These are phyloP conservation scores for Sodiomyces alkalinus DNA, from an alignment of 2,329 filamentous ascomycete genomes.

Conservation along the genomic window DNA sequence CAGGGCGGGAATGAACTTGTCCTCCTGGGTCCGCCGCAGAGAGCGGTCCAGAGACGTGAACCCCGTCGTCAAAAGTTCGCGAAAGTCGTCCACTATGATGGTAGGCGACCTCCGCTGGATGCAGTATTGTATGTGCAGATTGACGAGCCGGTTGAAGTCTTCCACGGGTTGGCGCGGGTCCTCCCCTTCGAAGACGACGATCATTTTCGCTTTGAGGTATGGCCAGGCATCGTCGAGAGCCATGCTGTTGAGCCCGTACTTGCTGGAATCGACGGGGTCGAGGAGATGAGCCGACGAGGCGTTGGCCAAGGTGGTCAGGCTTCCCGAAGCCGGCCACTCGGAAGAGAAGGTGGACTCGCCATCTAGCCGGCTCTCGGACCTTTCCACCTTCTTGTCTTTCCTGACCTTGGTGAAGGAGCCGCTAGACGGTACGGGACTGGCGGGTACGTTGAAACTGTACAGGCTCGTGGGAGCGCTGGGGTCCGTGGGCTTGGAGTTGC, in stretches of 20 bases:
- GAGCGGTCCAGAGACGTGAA: slow-evolving; percentile 79
- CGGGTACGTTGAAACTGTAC: slow-evolving; percentile 64
- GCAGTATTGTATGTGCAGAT: slow-evolving; percentile 63
- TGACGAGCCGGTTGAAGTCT: slow-evolving; percentile 70
- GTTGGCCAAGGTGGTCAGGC: slow-evolving; percentile 27
- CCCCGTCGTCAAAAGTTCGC: slow-evolving; percentile 62
- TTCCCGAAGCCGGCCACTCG: slow-evolving; percentile 36
- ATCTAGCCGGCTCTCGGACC: slow-evolving; percentile 34
- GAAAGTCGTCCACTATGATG: slow-evolving; percentile 59
- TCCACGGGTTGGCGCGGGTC: slow-evolving; percentile 68
- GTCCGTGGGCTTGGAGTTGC: slow-evolving; percentile 62
- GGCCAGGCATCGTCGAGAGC: slow-evolving; percentile 71
- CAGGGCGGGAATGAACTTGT: slow-evolving; percentile 74
- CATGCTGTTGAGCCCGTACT: slow-evolving; percentile 53
- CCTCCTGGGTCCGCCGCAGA: slow-evolving; percentile 63
- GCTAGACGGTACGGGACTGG: slow-evolving; percentile 51
- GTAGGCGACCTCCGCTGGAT: slow-evolving; percentile 58
- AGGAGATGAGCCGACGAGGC: slow-evolving; percentile 28
- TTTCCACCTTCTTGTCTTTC: slow-evolving; percentile 72
- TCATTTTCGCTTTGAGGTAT: slow-evolving; percentile 57
- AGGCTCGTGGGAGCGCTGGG: slow-evolving; percentile 60
- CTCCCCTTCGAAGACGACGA: slow-evolving; percentile 70
- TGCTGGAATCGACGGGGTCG: slow-evolving; percentile 38
- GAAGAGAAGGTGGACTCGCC: slow-evolving; percentile 30
- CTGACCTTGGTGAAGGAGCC: slow-evolving; percentile 66